Base-by-base conservation (phyloP, 2,329 filamentous ascomycete species). In the Aspergillus flavus region DNA sequence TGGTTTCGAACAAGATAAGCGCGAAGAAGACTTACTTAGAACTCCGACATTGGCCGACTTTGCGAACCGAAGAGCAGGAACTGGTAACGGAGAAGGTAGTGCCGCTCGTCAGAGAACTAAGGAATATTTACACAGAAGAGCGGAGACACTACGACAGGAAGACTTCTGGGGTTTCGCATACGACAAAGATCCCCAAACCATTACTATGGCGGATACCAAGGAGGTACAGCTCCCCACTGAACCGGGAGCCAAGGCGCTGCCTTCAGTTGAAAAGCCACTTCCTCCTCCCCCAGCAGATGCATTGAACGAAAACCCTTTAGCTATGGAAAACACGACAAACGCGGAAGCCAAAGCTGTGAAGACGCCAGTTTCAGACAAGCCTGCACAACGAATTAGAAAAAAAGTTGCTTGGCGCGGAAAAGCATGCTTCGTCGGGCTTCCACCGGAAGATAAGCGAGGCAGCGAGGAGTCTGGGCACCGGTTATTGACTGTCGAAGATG, bases 401-500 rank as follows among this genome's bases (percentile, higher is more conserved):
- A 92, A 89, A 78, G 82, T 94, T 2, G 84, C 85, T 53, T 93
- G 91, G 90, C 90, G 85, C 71, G 89, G 89, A 62, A 93, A 92
- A 79, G 88, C 87, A 63, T 92, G 92, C 59, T 78, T 91, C 70
- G 88, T 94, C 50, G 81, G 89, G 30, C 79, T 94, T 23, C 91
- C 91, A 6, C 80, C 85, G 53, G 88, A 91, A 65, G 89, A 91
- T 58, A 84, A 87, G 59, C 85, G 89, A 67, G 90, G 90, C 23
- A 82, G 84, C 50, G 73, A 73, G 32, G 75, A 76, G 64, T 69
- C 71, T 16, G 72, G 75, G 21, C 71, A 76, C 56, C 74, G 71
- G 36, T 72, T 82, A 28, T 66, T 83, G 55, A 78, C 73, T 2
- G 71, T 71, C 11, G 71, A 72, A 36, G 80, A 83, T 61, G 74